Conservation (phyloP, 1,284 basidiomycete species). For the Neonothopanus nambi region DNA sequence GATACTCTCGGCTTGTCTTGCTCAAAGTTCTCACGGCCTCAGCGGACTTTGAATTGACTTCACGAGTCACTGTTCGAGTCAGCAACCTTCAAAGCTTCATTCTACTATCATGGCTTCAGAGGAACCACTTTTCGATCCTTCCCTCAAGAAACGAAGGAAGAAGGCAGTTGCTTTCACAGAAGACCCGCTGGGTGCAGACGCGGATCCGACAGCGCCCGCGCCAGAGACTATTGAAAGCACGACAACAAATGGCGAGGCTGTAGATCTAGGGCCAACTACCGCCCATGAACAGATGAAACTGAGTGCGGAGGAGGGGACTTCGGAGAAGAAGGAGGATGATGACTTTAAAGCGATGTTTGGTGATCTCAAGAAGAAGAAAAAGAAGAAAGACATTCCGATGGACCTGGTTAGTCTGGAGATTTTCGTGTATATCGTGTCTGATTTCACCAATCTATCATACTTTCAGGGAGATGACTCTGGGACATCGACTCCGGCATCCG, state of each 20-base stretch:
- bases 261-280: constrained; percentile 73
- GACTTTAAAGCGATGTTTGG: constrained; percentile 85
- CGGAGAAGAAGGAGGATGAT: constrained; percentile 59
- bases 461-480: constrained; percentile 61
- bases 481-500: constrained; percentile 54
- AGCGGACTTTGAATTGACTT: not conserved
- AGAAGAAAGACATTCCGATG: constrained; percentile 86
- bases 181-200: constrained; percentile 80
- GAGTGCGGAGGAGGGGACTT: constrained; percentile 38
- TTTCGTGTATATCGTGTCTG: constrained; percentile 5
- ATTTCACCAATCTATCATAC: not conserved
- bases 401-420: constrained; percentile 64
- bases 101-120: constrained; percentile 51
- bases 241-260: constrained; percentile 64
- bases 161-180: constrained; percentile 82
- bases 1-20: constrained; percentile 41
- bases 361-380: constrained; percentile 91
- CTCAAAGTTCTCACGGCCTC: constrained; percentile 30
- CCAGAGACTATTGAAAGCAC: constrained; percentile 67
- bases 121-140: constrained; percentile 81
- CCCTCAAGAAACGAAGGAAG: constrained; percentile 85
- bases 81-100: constrained; percentile 15
- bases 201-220: constrained; percentile 76
- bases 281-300: constrained; percentile 74
- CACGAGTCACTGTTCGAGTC: constrained; percentile 10